phyloP scores from a whole-genome alignment of 768 basidiomycete genomes.

The Pleurotus sapidus region DNA sequence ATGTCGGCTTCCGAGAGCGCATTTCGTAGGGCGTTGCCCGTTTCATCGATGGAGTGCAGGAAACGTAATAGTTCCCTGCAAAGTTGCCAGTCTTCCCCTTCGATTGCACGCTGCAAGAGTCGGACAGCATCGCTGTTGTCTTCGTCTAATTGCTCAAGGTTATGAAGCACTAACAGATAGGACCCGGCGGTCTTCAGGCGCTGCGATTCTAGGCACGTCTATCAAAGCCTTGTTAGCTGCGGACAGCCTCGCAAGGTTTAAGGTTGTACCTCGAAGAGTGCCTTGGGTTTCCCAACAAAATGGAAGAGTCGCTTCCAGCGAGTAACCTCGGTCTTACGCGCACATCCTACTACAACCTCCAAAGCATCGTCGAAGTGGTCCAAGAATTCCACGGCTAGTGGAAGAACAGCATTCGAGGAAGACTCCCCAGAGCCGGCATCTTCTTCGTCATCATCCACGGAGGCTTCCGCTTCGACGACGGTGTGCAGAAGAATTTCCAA shows the following conservation, averaged over 20 bases:
- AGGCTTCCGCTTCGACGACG: slow-evolving; percentile 83
- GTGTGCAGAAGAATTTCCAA: slow-evolving; percentile 93
- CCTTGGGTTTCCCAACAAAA: slow-evolving; percentile 86
- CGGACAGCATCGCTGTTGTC: slow-evolving; percentile 77
- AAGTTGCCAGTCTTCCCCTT: slow-evolving; percentile 82
- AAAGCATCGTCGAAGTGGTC: slow-evolving; percentile 91
- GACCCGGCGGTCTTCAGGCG: slow-evolving; percentile 87
- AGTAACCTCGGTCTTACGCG: slow-evolving; percentile 93
- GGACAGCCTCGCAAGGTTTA: not conserved
- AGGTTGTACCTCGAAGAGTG: slow-evolving; percentile 77
- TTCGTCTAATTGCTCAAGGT: slow-evolving; percentile 86
- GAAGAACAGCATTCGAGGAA: slow-evolving; percentile 44
- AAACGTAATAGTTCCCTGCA: slow-evolving; percentile 92
- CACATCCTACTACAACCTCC: slow-evolving; percentile 94
- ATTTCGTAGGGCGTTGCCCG: slow-evolving; percentile 64
- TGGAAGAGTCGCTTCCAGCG: slow-evolving; percentile 88
- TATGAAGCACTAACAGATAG: slow-evolving; percentile 91
- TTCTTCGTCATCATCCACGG: slow-evolving; percentile 25
- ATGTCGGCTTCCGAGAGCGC: slow-evolving; percentile 57
- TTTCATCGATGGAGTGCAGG: slow-evolving; percentile 88
- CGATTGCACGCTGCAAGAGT: slow-evolving; percentile 72
- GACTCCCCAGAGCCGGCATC: slow-evolving; percentile 24
- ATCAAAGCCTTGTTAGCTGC: slow-evolving; percentile 2
- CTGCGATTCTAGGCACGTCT: slow-evolving; percentile 74
- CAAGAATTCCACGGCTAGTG: slow-evolving; percentile 80